phyloP scores from a whole-genome alignment of 2,329 filamentous ascomycete species.

The Beauveria varroae region DNA sequence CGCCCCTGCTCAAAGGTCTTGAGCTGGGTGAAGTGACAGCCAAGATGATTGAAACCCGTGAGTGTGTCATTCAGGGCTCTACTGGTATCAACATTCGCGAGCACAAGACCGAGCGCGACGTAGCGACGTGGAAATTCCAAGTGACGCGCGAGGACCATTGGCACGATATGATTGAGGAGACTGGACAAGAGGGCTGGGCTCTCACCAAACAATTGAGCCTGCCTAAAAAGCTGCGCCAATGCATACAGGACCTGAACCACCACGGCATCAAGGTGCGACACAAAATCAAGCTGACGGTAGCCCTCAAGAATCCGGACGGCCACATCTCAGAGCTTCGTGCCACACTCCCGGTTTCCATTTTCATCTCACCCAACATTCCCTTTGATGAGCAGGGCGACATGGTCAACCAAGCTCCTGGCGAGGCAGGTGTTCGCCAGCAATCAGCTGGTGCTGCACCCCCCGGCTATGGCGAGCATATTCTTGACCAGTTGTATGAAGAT shows the following conservation, averaged over 20 bases:
- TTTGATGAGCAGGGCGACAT: conserved; percentile 83
- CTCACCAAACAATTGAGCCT: conserved; percentile 58
- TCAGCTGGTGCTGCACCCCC: conserved; percentile 72
- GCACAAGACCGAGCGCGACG: conserved; percentile 57
- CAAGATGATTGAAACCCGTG: conserved; percentile 72
- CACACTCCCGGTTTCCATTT: conserved; percentile 83
- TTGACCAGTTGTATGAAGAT: conserved; percentile 87
- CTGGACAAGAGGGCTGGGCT: conserved; percentile 57
- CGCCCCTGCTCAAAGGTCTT: conserved; percentile 82
- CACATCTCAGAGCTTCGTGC: conserved; percentile 91
- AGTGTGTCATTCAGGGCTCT: conserved; percentile 47
- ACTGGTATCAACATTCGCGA: conserved; percentile 42
- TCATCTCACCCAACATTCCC: conserved; percentile 89
- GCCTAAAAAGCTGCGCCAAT: conserved; percentile 73
- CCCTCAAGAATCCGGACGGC: conserved; percentile 89
- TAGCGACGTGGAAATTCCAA: conserved; percentile 51
- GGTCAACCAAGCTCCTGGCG: conserved; percentile 50
- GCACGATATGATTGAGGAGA: conserved; percentile 61
- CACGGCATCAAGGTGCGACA: conserved; percentile 88
- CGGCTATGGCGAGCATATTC: conserved; percentile 79
- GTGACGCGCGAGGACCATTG: conserved; percentile 55
- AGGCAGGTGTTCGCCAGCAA: conserved; percentile 40
- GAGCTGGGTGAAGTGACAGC: conserved; percentile 76
- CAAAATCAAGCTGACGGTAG: conserved; percentile 85
- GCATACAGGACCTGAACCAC: conserved; percentile 82